A percentile compares a stretch with the other conserved stretches of the same genome.
phyloP scores from a whole-genome alignment of 2,329 filamentous ascomycete species.

The Fusarium napiforme region DNA sequence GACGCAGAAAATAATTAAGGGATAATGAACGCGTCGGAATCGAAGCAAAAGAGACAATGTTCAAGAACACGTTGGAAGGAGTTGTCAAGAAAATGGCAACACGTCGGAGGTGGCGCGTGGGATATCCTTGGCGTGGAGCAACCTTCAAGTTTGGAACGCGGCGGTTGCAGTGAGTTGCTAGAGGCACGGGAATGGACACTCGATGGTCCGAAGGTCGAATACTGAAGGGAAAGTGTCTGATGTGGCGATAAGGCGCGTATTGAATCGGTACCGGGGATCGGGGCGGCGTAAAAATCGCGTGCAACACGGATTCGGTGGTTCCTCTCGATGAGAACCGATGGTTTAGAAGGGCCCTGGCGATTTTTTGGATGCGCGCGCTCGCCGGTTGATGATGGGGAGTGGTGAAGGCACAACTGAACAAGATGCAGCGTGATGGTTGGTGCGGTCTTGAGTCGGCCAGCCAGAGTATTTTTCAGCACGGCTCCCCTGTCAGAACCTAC shows the following conservation, averaged over 20 bases:
- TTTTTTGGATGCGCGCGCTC: slow-evolving; percentile 71
- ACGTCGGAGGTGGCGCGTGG: slow-evolving; percentile 46
- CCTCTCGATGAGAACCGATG: slow-evolving; percentile 69
- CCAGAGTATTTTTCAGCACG: slow-evolving; percentile 59
- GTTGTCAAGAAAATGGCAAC: slow-evolving; percentile 41
- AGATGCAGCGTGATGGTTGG: slow-evolving; percentile 62
- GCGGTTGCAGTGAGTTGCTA: slow-evolving; percentile 23
- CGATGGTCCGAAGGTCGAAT: slow-evolving; percentile 41
- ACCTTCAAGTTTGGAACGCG: slow-evolving; percentile 40
- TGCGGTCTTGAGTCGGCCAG: slow-evolving; percentile 52
- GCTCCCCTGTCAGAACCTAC: slow-evolving; percentile 44
- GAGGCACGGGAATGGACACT: slow-evolving; percentile 39
- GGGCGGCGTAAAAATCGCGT: slow-evolving; percentile 65
- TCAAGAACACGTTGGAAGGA: slow-evolving; percentile 20
- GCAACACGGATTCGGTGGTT: slow-evolving; percentile 62
- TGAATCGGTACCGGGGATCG: slow-evolving; percentile 54
- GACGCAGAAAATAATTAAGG: slow-evolving; percentile 24
- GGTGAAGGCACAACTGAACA: slow-evolving; percentile 63
- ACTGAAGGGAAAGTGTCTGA: slow-evolving; percentile 57
- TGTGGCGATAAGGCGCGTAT: slow-evolving; percentile 54
- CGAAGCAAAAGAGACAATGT: slow-evolving; percentile 33
- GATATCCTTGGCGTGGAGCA: slow-evolving; percentile 36
- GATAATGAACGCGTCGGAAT: slow-evolving; percentile 44
- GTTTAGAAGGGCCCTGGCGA: slow-evolving; percentile 68
- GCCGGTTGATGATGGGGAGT: slow-evolving; percentile 63